phyloP scores from a whole-genome alignment of 768 basidiomycete genomes.

The Leccinum barrowsii region DNA sequence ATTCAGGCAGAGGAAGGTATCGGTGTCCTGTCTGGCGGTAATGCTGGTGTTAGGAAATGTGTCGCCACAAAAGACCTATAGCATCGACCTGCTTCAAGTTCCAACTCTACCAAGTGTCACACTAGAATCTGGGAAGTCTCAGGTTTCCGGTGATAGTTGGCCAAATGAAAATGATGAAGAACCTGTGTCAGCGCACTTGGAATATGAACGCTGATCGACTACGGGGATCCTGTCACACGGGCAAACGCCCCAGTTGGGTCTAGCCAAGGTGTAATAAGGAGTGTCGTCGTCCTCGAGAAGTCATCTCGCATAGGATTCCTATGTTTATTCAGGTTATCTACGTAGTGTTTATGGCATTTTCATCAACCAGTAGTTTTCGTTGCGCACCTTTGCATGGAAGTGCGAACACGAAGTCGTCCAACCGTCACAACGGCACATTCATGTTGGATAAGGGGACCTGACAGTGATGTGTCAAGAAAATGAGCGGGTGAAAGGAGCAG shows the following conservation, averaged over 20 bases:
- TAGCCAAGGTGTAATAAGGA: not conserved
- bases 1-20: not conserved
- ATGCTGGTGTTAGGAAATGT: not conserved
- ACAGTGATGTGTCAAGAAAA: not conserved
- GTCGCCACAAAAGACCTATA: not conserved
- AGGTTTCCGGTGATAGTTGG: not conserved
- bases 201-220: not conserved
- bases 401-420: not conserved
- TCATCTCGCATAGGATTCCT: not conserved
- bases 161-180: not conserved
- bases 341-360: not conserved
- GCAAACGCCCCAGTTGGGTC: not conserved
- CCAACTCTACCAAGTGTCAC: not conserved
- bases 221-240: not conserved
- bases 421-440: not conserved
- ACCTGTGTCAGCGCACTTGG: not conserved
- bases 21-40: not conserved
- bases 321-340: not conserved
- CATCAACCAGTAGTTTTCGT: not conserved
- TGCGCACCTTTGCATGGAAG: not conserved
- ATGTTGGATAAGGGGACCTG: not conserved
- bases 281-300: not conserved
- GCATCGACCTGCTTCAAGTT: not conserved
- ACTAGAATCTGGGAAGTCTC: not conserved
- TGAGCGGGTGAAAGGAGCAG: not conserved